Base-by-base conservation (phyloP, 1,284 basidiomycete genomes). In the Tremellales sp. region DNA sequence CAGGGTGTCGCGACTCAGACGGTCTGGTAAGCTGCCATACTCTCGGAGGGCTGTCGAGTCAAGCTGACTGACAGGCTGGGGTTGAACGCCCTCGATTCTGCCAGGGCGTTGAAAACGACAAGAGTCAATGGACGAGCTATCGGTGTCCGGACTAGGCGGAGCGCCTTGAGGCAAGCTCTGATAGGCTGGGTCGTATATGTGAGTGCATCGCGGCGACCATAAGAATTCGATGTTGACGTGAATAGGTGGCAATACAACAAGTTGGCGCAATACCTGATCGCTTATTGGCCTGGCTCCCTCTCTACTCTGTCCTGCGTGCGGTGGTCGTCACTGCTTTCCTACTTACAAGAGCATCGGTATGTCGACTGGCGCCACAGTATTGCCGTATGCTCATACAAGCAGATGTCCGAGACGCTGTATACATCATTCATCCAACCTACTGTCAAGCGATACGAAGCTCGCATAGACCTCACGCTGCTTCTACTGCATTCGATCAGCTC, bases 101-200 rank as follows among this genome's bases (percentile, higher is more conserved):
- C 65, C 12, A 61, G 66, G 35, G 65, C 64, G 5, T 53, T 68
- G 3, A 56, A 60, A n/a, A 19, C 19, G 0, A 43, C 61, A 2
- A 49, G 66, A 13, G 36, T 52, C 0, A 71, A 67, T 45, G 69
- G 66, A 2, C 53, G 69, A 6, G 33, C 51, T 6, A 51, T 70
- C 10, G 67, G 66, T 1, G 39, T 56, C 1, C 42, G 49, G 0
- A 67, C 65, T 2, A 35, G 67, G 15, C 54, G 59, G 21, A 60
- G 54, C 25, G 55, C 57, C 7, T 61, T 70, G 52, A 41, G 60
- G 15, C 56, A 65, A 3, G 49, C 52, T 21, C 42, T 72, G 24
- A 47, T 56, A 1, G 54, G 59, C 40, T 72, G 69, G 69, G 46
- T 65, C 2, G 50, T 64, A 8, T 64, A 57, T 45, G 69, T 70